These are phyloP conservation scores for Neurospora sp. DNA, from an alignment of 495 filamentous ascomycete genomes.

Conservation along the genomic window DNA sequence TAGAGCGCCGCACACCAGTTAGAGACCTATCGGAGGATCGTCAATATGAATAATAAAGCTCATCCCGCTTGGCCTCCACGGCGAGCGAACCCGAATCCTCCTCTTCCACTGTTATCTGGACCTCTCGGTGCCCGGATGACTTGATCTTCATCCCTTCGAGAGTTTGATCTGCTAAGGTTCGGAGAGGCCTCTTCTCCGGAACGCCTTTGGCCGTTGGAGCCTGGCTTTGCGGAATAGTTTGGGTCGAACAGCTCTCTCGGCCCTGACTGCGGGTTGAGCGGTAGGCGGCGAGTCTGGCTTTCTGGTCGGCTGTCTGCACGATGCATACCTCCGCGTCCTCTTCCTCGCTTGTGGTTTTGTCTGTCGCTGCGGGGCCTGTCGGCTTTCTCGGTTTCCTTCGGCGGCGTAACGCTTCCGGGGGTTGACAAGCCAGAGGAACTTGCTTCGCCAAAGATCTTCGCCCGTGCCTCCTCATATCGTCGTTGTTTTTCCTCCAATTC, in stretches of 20 bases:
- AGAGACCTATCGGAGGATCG: neutral
- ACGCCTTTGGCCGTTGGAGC: constrained; percentile 37
- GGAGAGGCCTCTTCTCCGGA: constrained; percentile 43
- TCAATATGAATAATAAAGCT: constrained; percentile 10
- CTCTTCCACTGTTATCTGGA: constrained; percentile 65
- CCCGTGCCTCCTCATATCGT: constrained; percentile 75
- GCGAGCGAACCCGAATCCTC: constrained; percentile 52
- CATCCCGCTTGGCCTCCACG: constrained; percentile 28
- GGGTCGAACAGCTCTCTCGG: constrained; percentile 62
- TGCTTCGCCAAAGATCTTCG: constrained; percentile 69
- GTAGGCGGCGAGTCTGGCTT: constrained; percentile 7
- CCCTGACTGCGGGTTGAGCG: constrained; percentile 13
- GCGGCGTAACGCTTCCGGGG: constrained; percentile 52
- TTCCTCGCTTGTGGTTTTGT: constrained; percentile 4
- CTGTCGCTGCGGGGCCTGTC: constrained; percentile 13
- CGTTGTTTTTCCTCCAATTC: constrained; percentile 82
- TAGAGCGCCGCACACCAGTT: constrained; percentile 29
- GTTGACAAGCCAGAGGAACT: constrained; percentile 35
- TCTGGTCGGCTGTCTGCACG: constrained; percentile 14
- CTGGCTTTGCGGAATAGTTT: constrained; percentile 51
- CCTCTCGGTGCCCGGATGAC: constrained; percentile 58
- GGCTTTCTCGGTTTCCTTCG: constrained; percentile 33
- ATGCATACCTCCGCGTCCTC: neutral
- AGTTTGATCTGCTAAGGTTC: constrained; percentile 32
- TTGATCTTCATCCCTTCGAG: constrained; percentile 38